Evolutionary conservation across 495 filamentous ascomycete genomes (phyloP), one percentile per base, ranked within the genome.

Genomic region (Hypomontagnella monticulosa): DNA sequence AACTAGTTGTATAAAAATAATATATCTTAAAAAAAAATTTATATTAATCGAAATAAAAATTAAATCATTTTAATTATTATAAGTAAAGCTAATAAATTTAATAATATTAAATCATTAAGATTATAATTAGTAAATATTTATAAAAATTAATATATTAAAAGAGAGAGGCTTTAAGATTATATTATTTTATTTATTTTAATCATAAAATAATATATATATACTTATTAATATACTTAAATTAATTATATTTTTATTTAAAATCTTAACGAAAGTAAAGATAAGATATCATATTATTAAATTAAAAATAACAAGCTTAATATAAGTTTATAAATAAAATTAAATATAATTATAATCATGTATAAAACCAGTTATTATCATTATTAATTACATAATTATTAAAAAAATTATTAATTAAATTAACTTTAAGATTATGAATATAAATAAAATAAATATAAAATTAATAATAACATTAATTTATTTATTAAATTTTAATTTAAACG

Each of bases 81-180:
- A 56, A 33, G 0, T 33, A 15, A n/a, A 42, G 4, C 37, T 54
- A 10, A 32, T 12, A 0, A 10, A 5, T 0, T 2, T 11, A 11
- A 33, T 1, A 2, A 32, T 30, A 8, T 20, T 54, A 10, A 8
- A 5, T 4, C 36, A 54, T 32, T 54, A 37, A 37, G 51, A 54
- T 18, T 4, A 5, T n/a, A 4, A 27, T 6, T 6, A 14, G 14
- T 30, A 3, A n/a, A 36, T 14, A 8, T 57, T 57, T 30, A 7
- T 57, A 1, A 57, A 57, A 12, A n/a, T 57, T 6, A 41, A 57
- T 15, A 41, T 41, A 11, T 36, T 41, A 0, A 19, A 36, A 10
- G 23, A 47, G 12, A 15, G 53, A 43, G 41, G 53, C 10, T 57
- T 36, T 32, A 27, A 20, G 3, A 9, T 57, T 1, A 37, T 57